Conservation (phyloP, 1,284 basidiomycete species). For the Cutaneotrichosporon spelunceum region DNA sequence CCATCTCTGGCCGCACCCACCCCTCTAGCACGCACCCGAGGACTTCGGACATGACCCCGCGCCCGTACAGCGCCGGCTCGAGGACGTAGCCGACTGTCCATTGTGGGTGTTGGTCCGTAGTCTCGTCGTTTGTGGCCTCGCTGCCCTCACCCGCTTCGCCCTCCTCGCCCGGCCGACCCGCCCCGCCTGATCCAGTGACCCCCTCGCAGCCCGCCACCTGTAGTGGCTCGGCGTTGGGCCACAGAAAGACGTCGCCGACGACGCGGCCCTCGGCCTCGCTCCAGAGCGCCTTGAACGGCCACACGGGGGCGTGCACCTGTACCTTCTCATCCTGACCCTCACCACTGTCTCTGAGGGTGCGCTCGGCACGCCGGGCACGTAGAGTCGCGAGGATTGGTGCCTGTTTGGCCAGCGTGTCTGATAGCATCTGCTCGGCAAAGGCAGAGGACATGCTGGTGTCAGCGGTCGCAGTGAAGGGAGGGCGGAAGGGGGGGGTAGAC, state of each 20-base stretch:
- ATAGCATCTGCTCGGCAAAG: conserved; percentile 18
- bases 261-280: conserved; percentile 8
- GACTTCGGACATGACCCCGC: conserved; percentile 20
- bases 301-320: no score
- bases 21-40: conserved; percentile 15
- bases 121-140: no score
- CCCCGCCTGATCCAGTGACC: no score
- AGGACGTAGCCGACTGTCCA: conserved; percentile 26
- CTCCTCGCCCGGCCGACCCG: no score
- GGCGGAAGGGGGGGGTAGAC: no score
- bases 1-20: conserved; percentile 17
- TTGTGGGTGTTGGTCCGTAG: no score
- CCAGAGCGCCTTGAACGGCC: conserved; percentile 25
- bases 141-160: no score
- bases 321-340: no score
- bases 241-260: conserved; percentile 25
- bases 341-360: no score
- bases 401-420: conserved; percentile 2
- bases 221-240: neutral
- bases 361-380: no score
- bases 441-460: conserved; percentile 17
- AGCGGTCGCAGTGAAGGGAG: no score
- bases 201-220: no score
- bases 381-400: conserved; percentile 1
- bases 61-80: conserved; percentile 18